phyloP scores from a whole-genome alignment of 805 yeast species.

The Kregervanrija delftensis region DNA sequence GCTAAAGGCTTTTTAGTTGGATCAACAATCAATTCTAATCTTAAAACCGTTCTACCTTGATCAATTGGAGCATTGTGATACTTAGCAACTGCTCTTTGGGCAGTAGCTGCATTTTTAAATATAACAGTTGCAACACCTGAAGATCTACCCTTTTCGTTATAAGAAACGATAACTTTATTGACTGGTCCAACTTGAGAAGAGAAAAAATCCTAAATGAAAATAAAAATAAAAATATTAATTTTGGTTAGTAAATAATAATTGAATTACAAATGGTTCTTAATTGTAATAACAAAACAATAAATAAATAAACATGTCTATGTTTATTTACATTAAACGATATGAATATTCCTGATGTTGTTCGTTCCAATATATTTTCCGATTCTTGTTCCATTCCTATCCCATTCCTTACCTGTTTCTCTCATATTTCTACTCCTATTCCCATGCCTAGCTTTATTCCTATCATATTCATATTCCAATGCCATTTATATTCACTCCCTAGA shows the following conservation, averaged over 20 bases:
- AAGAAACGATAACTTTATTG: slow-evolving; percentile 59
- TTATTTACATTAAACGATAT: too few species aligned
- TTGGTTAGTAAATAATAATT: slow-evolving; percentile 14
- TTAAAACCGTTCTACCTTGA: slow-evolving; percentile 71
- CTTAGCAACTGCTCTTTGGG: slow-evolving; percentile 70
- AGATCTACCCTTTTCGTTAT: slow-evolving; percentile 83
- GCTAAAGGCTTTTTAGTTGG: slow-evolving; percentile 72
- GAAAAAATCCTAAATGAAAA: slow-evolving; percentile 68
- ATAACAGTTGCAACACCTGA: slow-evolving; percentile 87
- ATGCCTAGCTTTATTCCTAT: too few species aligned
- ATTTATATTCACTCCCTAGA: too few species aligned
- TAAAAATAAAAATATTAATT: background rate
- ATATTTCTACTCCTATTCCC: too few species aligned
- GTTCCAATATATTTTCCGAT: too few species aligned
- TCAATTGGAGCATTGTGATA: slow-evolving; percentile 94
- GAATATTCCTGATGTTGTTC: too few species aligned
- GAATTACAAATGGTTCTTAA: too few species aligned
- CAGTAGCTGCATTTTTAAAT: slow-evolving; percentile 63
- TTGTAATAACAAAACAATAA: too few species aligned
- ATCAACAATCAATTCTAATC: slow-evolving; percentile 75
- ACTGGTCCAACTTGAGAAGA: slow-evolving; percentile 84
- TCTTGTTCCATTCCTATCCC: too few species aligned
- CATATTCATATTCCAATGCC: too few species aligned
- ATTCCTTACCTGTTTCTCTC: too few species aligned
- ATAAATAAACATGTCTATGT: too few species aligned